Base-by-base conservation (phyloP, 176 grass and related monocot genomes). In the Tillandsia fasciculata region DNA sequence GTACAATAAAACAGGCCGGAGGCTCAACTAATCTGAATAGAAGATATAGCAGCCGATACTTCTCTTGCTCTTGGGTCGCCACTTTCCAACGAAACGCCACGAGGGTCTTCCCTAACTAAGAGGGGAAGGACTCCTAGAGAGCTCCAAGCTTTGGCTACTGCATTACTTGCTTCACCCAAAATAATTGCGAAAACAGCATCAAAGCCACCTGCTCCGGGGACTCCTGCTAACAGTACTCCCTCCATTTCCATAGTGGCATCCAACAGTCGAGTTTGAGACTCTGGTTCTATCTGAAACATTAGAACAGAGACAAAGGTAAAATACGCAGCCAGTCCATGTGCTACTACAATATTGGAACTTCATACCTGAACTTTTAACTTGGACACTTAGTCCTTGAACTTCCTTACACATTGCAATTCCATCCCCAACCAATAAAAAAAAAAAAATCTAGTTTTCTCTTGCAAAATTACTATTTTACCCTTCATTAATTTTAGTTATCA, bases 191-290 rank as follows among this genome's bases (percentile, higher is more conserved):
- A 92, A 70, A 97, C 82, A 48, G 93, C 93, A 81, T 92, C 93
- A 49, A 84, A 92, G 13, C 93, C 93, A 76, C 89, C 89, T 63
- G 89, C 89, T 70, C 93, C 89, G 24, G 93, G 89, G 67, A 97
- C 93, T 74, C 89, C 93, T 71, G 93, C 86, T 47, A 97, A 87
- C 70, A 92, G 59, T 70, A 97, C 82, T 47, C 93, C 93, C 71
- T 92, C 89, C 73, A 84, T 81, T 53, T 90, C 82, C 89, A 92
- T 87, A 64, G 89, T 92, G 68, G 82, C 67, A 68, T 97, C 86
- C 69, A 97, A 6, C 74, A 97, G 72, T 52, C 72, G 76, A 51
- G 82, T 90, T 83, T 97, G 89, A 15, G 82, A 82, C 77, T 92
- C 94, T 65, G 89, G 94, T 26, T 97, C 94, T 64, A 92, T 90